Evolutionary conservation across 2,329 filamentous ascomycete species (phyloP).

Genomic region (Fusarium stilboides): DNA sequence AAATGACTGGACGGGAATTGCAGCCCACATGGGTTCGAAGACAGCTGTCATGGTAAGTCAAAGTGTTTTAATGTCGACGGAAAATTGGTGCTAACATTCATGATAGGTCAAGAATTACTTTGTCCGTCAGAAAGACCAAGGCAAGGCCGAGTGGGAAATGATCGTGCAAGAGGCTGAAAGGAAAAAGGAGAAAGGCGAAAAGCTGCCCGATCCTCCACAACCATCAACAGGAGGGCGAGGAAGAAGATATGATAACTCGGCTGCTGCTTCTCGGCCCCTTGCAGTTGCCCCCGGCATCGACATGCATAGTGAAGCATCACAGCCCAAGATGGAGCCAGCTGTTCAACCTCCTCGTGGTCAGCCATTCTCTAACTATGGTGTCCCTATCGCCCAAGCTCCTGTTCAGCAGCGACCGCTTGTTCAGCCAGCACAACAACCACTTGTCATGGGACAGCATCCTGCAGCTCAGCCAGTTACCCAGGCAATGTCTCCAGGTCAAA

Average conservation of each 20-base stretch:
- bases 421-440: constrained; percentile 49
- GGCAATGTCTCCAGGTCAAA: constrained; percentile 63
- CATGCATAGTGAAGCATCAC: constrained; percentile 61
- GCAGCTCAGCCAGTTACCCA: constrained; percentile 58
- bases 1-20: constrained; percentile 83
- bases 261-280: constrained; percentile 58
- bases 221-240: constrained; percentile 65
- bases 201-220: constrained; percentile 72
- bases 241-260: constrained; percentile 65
- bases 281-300: constrained; percentile 64
- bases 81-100: constrained; percentile 23
- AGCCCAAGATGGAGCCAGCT: constrained; percentile 62
- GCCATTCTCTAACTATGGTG: constrained; percentile 60
- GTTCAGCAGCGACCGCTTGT: constrained; percentile 52
- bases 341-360: constrained; percentile 55
- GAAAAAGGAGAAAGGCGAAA: constrained; percentile 70
- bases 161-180: constrained; percentile 73
- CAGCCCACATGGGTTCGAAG: constrained; percentile 85
- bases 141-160: constrained; percentile 71
- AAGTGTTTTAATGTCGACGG: not conserved
- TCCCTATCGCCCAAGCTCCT: constrained; percentile 64
- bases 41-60: constrained; percentile 84
- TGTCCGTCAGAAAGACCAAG: constrained; percentile 72
- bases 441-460: constrained; percentile 56
- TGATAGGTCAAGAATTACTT: constrained; percentile 78